Evolutionary conservation across 305 asterid species (phyloP).

Genomic region (Plantago coronopus): DNA sequence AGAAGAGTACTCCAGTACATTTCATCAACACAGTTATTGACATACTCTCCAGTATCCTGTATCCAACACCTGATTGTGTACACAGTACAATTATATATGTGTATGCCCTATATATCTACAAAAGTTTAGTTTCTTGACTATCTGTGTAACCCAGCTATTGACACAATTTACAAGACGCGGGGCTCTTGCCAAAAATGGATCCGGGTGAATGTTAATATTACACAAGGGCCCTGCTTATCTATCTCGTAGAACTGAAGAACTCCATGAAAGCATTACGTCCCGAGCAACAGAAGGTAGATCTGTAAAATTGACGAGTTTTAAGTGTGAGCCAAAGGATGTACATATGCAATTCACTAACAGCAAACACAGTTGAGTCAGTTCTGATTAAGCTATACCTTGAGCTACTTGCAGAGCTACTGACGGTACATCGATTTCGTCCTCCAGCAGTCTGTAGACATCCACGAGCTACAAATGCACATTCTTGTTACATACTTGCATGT

Average conservation of each 20-base stretch:
- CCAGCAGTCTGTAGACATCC: slow-evolving; percentile 84
- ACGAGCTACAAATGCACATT: slow-evolving; percentile 48
- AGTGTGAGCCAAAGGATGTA: slow-evolving; percentile 13
- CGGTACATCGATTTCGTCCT: slow-evolving; percentile 80
- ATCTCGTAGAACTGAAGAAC: slow-evolving; percentile 61
- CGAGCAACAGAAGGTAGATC: slow-evolving; percentile 94
- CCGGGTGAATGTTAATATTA: too few species aligned
- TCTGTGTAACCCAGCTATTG: too few species aligned
- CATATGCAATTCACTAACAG: slow-evolving; percentile 2
- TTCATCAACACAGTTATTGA: too few species aligned
- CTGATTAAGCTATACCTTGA: slow-evolving; percentile 52
- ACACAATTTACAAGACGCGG: background rate
- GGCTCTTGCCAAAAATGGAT: slow-evolving; percentile 3
- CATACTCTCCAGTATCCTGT: too few species aligned
- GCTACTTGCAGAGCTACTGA: slow-evolving; percentile 81
- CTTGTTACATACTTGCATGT: slow-evolving; percentile 28
- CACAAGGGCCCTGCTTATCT: slow-evolving; percentile 29
- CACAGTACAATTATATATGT: too few species aligned
- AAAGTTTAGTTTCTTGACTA: too few species aligned
- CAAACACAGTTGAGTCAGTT: background rate
- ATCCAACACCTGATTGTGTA: too few species aligned
- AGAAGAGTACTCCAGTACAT: too few species aligned
- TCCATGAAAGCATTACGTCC: slow-evolving; percentile 90
- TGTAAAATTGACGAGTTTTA: slow-evolving; percentile 32
- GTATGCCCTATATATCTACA: too few species aligned